Evolutionary conservation across 2,329 filamentous ascomycete species (phyloP).

Genomic region (Colletotrichum abscissum): DNA sequence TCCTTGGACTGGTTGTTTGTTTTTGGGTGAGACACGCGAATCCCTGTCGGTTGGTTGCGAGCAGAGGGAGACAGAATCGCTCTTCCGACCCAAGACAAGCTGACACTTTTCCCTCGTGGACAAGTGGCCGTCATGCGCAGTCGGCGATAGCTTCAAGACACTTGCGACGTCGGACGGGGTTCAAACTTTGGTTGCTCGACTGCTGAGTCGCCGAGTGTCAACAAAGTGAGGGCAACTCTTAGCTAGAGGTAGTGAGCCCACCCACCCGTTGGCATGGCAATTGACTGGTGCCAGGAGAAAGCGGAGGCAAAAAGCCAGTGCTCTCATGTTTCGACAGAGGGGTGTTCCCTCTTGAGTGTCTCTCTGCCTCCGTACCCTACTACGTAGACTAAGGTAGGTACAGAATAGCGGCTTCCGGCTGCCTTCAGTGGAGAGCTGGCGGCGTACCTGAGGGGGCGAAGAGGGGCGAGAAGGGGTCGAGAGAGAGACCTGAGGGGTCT

Average conservation of each 20-base stretch:
- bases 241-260: background rate
- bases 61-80: conserved; percentile 6
- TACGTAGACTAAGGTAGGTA: no score
- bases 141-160: conserved; percentile 25
- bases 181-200: background rate
- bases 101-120: background rate
- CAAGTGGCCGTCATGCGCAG: conserved; percentile 6
- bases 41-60: conserved; percentile 24
- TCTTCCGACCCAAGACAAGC: background rate
- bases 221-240: background rate
- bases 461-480: background rate
- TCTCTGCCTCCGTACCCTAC: background rate
- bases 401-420: background rate
- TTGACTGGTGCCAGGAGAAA: conserved; percentile 5
- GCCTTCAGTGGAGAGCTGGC: background rate
- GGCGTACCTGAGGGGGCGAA: conserved; percentile 1
- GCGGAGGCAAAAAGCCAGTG: conserved; percentile 22
- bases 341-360: conserved; percentile 29
- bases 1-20: background rate
- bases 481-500: background rate
- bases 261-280: conserved; percentile 31
- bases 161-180: background rate
- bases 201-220: conserved; percentile 2
- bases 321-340: conserved; percentile 11
- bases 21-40: conserved; percentile 27